Evolutionary conservation across 345 rosid genomes (phyloP).

Genomic region (Eucalyptus dawsonii): DNA sequence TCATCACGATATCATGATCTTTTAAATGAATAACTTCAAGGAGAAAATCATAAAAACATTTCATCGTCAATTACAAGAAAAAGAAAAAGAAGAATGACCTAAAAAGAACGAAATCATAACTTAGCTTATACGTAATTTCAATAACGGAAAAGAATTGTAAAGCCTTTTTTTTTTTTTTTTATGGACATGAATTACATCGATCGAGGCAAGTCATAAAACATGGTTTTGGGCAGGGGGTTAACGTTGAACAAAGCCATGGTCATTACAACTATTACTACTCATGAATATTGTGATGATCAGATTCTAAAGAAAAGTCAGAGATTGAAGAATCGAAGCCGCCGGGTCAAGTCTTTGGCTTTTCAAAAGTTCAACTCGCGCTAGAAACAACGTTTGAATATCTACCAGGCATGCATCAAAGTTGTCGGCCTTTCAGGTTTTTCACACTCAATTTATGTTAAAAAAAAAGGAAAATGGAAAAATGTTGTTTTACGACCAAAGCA

Average conservation of each 20-base stretch:
- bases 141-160: background rate
- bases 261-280: background rate
- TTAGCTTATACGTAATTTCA: background rate
- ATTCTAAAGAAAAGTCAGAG: background rate
- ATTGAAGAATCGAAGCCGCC: background rate
- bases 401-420: background rate
- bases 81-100: rapidly evolving
- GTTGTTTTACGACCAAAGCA: background rate
- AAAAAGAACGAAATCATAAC: background rate
- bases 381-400: background rate
- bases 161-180: rapidly evolving
- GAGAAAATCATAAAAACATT: background rate
- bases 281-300: background rate
- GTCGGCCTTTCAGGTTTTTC: background rate
- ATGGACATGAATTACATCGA: background rate
- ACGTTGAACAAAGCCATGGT: background rate
- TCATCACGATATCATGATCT: background rate
- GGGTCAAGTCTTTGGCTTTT: background rate
- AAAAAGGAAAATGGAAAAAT: background rate
- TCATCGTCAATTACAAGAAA: no score
- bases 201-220: background rate
- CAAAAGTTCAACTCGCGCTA: background rate
- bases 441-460: background rate
- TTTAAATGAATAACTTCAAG: background rate
- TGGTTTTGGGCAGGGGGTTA: background rate